Base-by-base conservation (phyloP, 1,284 basidiomycete species). In the Irpex sp. region DNA sequence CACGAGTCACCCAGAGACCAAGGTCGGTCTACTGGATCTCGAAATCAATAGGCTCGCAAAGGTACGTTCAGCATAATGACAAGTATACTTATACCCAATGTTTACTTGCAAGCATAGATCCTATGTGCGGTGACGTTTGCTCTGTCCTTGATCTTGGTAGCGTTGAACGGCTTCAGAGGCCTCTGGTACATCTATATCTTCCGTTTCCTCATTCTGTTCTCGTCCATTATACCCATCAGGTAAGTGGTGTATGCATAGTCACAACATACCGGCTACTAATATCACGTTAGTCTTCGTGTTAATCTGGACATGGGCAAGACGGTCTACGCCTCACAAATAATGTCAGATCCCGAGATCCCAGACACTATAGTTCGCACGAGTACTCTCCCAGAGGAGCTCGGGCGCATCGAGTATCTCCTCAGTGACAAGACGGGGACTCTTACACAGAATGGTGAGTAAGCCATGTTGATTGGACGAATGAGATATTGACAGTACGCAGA, bases 271-370 rank as follows among this genome's bases (percentile, higher is more conserved):
- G 36, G 13, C 31, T 56, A 36, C 19, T 56, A 31, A 31, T 4
- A 2, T 19, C n/a, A 52, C 21, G 52, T 11, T 63, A 98, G 95
- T 82, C 81, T 99, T 60, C 92, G 97, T 31, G 97, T 99, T 65
- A 99, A 99, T 71, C 83, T 99, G 58, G 97, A 99, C 75, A 98
- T 99, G 96, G 97, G 97, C 65, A 99, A 99, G 80, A 98, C 96
- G 0, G 93, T 98, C 51, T 99, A 99, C 71, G 94, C 95, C 0
- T 88, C 92, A 56, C 93, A 97, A 70, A 99, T 99, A 65, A 95
- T 96, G 89, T 88, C 85, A 64, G 97, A 99, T 76, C 73, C 72
- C 51, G 95, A 98, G 76, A 99, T 99, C 68, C 94, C 94, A 0
- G 87, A 89, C 57, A 98, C 97, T 1, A 97, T 99, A 65, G 97